Percentiles rank a stretch among this genome's conserved stretches.
These are phyloP conservation scores for Steccherinum ochraceum DNA, from an alignment of 768 basidiomycete genomes.

Conservation along the genomic window DNA sequence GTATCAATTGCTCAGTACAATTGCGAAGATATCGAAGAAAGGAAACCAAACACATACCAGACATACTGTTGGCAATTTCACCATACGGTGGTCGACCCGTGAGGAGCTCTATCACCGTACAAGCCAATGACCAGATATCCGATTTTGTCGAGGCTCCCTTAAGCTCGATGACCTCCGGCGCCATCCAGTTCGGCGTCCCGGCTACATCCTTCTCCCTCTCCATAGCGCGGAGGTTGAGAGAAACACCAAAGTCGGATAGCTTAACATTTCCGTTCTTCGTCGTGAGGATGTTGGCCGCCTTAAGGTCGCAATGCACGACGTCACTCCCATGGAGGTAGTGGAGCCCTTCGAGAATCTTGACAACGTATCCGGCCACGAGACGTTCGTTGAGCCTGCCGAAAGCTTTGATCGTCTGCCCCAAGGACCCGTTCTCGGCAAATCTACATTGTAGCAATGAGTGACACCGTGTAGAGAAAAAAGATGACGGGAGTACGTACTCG, in stretches of 20 bases:
- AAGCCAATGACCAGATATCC: slow-evolving; percentile 94
- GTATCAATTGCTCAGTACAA: slow-evolving; percentile 1
- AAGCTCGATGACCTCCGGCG: slow-evolving; percentile 94
- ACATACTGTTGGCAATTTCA: slow-evolving; percentile 85
- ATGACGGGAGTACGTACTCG: slow-evolving; percentile 62
- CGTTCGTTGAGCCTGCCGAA: slow-evolving; percentile 92
- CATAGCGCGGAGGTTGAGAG: slow-evolving; percentile 90
- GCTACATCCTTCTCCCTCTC: slow-evolving; percentile 81
- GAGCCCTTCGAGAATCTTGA: slow-evolving; percentile 94
- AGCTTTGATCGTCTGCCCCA: slow-evolving; percentile 87
- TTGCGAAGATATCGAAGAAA: background rate
- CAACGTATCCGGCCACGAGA: slow-evolving; percentile 88
- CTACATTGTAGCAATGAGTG: slow-evolving; percentile 39
- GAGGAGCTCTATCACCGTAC: slow-evolving; percentile 90
- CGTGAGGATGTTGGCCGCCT: slow-evolving; percentile 97
- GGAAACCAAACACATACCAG: slow-evolving; percentile 44
- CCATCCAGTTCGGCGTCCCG: slow-evolving; percentile 99
- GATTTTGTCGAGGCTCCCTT: slow-evolving; percentile 90
- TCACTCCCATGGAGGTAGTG: slow-evolving; percentile 86
- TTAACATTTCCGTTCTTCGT: slow-evolving; percentile 98
- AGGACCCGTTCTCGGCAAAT: slow-evolving; percentile 93
- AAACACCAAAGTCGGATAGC: slow-evolving; percentile 96
- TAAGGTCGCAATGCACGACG: slow-evolving; percentile 96
- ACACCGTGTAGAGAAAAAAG: slow-evolving; percentile 9
- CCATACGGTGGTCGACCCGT: slow-evolving; percentile 91